Evolutionary conservation across 2,329 filamentous ascomycete genomes (phyloP).

Genomic region (Aspergillus persii): DNA sequence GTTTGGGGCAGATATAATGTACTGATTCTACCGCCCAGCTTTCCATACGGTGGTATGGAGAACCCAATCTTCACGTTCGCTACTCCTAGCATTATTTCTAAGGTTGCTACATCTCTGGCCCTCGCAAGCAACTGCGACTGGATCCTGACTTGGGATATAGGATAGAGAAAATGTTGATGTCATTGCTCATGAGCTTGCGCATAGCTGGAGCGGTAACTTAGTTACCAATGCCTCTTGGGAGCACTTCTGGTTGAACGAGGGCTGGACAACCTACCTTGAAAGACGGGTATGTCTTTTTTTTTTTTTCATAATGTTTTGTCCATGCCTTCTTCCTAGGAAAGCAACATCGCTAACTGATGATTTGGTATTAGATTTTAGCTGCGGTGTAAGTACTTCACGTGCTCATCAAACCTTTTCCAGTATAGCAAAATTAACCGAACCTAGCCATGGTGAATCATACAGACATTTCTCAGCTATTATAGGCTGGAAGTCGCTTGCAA

Average conservation of each 20-base stretch:
- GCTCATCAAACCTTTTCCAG: background rate
- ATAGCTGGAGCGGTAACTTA: slow-evolving; percentile 84
- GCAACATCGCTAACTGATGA: slow-evolving; percentile 2
- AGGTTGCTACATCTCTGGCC: slow-evolving; percentile 40
- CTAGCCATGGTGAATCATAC: slow-evolving; percentile 75
- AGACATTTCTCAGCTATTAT: slow-evolving; percentile 95
- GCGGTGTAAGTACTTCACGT: slow-evolving; percentile 32
- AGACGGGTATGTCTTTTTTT: slow-evolving; percentile 55
- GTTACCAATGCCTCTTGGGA: slow-evolving; percentile 54
- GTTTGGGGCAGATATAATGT: slow-evolving; percentile 96
- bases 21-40: slow-evolving; percentile 82
- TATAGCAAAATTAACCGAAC: background rate
- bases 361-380: slow-evolving; percentile 38
- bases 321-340: background rate
- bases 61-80: slow-evolving; percentile 95
- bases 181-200: slow-evolving; percentile 78
- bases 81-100: slow-evolving; percentile 89
- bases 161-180: slow-evolving; percentile 91
- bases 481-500: slow-evolving; percentile 86
- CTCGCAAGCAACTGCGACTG: background rate
- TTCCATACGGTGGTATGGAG: slow-evolving; percentile 81
- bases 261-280: slow-evolving; percentile 95
- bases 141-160: slow-evolving; percentile 17
- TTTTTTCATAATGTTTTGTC: background rate
- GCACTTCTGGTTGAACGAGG: slow-evolving; percentile 64